Conservation (phyloP, 2,329 filamentous ascomycete species). For the Cercospora sojina region DNA sequence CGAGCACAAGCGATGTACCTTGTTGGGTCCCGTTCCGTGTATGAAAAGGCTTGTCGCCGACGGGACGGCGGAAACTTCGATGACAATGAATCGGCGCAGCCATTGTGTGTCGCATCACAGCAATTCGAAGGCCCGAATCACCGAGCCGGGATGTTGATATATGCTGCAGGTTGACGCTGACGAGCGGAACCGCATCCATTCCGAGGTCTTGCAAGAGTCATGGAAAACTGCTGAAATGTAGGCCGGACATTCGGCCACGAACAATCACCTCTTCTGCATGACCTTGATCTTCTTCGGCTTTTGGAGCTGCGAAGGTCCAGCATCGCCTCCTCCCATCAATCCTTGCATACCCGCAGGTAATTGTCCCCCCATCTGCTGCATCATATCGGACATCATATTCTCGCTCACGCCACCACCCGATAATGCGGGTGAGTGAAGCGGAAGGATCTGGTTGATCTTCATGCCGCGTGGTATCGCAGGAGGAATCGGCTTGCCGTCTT, state of each 20-base stretch:
- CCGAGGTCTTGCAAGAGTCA: not conserved
- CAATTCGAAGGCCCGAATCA: not conserved
- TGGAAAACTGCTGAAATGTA: not conserved
- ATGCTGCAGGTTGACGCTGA: not conserved
- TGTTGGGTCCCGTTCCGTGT: not conserved
- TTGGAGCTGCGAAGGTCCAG: slow-evolving; percentile 13
- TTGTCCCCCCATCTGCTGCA: slow-evolving; percentile 73
- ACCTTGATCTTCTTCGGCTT: slow-evolving; percentile 36
- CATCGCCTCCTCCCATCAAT: slow-evolving; percentile 32
- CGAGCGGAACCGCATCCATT: not conserved
- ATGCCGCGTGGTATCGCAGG: slow-evolving; percentile 73
- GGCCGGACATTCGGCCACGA: not conserved
- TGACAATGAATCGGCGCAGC: not conserved
- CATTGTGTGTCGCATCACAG: not conserved
- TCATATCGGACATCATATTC: slow-evolving; percentile 94
- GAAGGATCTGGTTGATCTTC: slow-evolving; percentile 83
- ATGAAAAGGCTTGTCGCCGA: not conserved
- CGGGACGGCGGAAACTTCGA: not conserved
- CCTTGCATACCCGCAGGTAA: slow-evolving; percentile 34
- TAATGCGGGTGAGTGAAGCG: slow-evolving; percentile 83
- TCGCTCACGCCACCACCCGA: slow-evolving; percentile 92
- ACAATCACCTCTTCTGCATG: slow-evolving; percentile 33
- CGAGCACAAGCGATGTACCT: not conserved
- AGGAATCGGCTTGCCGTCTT: slow-evolving; percentile 50
- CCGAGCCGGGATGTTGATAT: not conserved